Evolutionary conservation across 2,329 filamentous ascomycete genomes (phyloP).

Genomic region (Colletotrichum chrysophilum): DNA sequence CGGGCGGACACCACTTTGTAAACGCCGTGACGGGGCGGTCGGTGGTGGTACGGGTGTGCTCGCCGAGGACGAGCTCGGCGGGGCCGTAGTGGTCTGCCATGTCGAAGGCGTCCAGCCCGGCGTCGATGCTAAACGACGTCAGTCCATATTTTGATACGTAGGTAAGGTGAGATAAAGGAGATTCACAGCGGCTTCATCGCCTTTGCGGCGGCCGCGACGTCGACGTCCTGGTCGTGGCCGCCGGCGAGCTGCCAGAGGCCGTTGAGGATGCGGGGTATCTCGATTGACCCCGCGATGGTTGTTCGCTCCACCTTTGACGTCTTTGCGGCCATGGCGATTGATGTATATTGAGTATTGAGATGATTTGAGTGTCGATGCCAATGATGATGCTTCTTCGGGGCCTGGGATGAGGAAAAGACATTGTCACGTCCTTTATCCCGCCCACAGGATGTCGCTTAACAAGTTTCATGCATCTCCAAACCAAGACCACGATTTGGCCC

Average conservation of each 20-base stretch:
- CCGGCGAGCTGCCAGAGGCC: conserved; percentile 18
- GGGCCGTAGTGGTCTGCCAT: conserved; percentile 41
- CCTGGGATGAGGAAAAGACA: accelerated
- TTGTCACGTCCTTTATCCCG: neutral
- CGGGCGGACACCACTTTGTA: conserved; percentile 16
- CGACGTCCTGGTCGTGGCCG: neutral
- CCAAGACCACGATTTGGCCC: neutral
- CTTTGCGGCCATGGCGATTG: neutral
- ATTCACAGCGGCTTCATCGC: neutral
- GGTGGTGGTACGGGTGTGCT: neutral
- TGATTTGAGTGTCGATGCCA: neutral
- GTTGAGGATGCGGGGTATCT: conserved; percentile 20
- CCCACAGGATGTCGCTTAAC: neutral
- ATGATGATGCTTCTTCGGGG: neutral
- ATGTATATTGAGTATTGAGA: neutral
- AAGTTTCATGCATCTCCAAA: neutral
- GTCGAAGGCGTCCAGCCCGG: conserved; percentile 33
- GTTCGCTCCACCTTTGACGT: neutral
- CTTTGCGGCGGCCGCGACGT: neutral
- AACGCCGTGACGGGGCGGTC: neutral
- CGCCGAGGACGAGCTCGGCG: conserved; percentile 7
- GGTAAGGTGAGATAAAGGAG: no score
- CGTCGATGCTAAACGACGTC: neutral
- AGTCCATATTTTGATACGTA: neutral
- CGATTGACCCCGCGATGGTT: conserved; percentile 10